A percentile compares a stretch with the other conserved stretches of the same genome.
phyloP scores from a whole-genome alignment of 306 rosid genomes.

The Ochetophila trinervis region DNA sequence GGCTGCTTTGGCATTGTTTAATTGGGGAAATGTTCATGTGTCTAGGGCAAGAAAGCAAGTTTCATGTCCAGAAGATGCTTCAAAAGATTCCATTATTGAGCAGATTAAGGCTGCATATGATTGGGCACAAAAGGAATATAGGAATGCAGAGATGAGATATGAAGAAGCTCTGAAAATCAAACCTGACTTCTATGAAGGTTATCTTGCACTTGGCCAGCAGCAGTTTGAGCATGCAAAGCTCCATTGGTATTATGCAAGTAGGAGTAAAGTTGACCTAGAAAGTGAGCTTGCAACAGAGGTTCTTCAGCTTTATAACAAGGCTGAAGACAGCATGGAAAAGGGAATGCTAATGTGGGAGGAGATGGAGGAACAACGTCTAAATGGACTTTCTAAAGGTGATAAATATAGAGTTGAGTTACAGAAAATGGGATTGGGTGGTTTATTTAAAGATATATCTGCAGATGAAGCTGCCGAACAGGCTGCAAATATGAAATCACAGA shows the following conservation, averaged over 20 bases:
- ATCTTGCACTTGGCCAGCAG: conserved; percentile 83
- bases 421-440: conserved; percentile 63
- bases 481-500: conserved; percentile 70
- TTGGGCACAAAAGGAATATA: conserved; percentile 78
- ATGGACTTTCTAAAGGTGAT: conserved; percentile 71
- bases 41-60: conserved; percentile 71
- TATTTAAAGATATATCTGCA: conserved; percentile 55
- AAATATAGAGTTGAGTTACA: conserved; percentile 51
- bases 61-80: conserved; percentile 49
- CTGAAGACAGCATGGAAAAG: conserved; percentile 89
- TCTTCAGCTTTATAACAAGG: conserved; percentile 72
- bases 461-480: conserved; percentile 76
- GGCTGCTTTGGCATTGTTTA: conserved; percentile 85
- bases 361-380: conserved; percentile 72
- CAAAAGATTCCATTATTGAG: conserved; percentile 47
- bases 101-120: conserved; percentile 52
- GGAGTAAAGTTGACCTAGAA: conserved; percentile 46
- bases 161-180: conserved; percentile 73
- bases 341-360: conserved; percentile 90
- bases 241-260: conserved; percentile 66
- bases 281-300: conserved; percentile 52
- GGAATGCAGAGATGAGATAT: conserved; percentile 57
- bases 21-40: conserved; percentile 93
- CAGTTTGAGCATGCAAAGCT: conserved; percentile 91
- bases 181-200: conserved; percentile 75